Evolutionary conservation across 78 protist species (phyloP).

Genomic region (Dictyostelium purpureum): DNA sequence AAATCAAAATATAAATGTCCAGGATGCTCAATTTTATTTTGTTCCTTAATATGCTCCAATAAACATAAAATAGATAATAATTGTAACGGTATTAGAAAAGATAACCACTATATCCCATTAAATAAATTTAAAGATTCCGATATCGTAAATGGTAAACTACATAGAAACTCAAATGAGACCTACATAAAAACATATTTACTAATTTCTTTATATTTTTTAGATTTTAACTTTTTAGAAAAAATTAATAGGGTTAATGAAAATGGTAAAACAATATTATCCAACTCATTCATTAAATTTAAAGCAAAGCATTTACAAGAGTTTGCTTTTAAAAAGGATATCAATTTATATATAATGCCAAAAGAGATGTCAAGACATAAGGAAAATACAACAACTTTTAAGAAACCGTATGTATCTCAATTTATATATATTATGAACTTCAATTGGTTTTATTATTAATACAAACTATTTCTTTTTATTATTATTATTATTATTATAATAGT

Average conservation of each 20-base stretch:
- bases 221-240: conserved; percentile 37
- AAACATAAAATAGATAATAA: conserved; percentile 11
- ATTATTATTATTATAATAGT: background rate
- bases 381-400: conserved; percentile 16
- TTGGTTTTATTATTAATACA: background rate
- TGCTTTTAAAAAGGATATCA: conserved; percentile 23
- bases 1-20: conserved; percentile 67
- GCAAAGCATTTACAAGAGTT: conserved; percentile 17
- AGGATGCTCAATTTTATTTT: conserved; percentile 23
- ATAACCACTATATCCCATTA: conserved; percentile 37
- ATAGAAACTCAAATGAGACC: background rate
- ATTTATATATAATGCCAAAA: conserved; percentile 50
- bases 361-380: conserved; percentile 69
- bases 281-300: conserved; percentile 23
- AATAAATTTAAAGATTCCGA: conserved; percentile 32
- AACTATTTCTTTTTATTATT: background rate
- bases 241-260: conserved; percentile 45
- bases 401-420: conserved; percentile 12
- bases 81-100: conserved; percentile 24
- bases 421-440: too few relatives aligned
- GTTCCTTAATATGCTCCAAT: background rate
- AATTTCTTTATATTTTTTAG: background rate
- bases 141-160: conserved; percentile 41
- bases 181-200: background rate
- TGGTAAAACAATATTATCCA: conserved; percentile 8